Conservation (phyloP, 495 filamentous ascomycete genomes). For the Aspergillus haitiensis region DNA sequence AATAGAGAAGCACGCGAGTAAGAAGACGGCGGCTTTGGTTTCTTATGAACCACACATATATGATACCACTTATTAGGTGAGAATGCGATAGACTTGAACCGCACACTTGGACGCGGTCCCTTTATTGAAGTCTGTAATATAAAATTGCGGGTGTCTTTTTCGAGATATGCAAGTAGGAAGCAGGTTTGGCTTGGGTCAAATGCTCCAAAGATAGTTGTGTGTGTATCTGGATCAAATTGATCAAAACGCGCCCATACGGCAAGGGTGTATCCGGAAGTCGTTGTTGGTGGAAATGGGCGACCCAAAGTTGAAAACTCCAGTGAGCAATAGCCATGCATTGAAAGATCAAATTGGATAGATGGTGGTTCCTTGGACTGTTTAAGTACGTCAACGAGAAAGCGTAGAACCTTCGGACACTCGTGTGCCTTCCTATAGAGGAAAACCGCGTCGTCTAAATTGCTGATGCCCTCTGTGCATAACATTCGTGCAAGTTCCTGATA, state of each 20-base stretch:
- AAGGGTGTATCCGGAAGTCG: slow-evolving; percentile 82
- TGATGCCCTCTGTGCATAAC: slow-evolving; percentile 60
- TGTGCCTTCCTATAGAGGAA: slow-evolving; percentile 68
- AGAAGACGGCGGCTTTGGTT: slow-evolving; percentile 66
- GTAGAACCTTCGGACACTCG: slow-evolving; percentile 59
- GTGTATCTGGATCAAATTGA: slow-evolving; percentile 75
- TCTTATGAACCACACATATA: slow-evolving; percentile 79
- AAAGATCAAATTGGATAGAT: slow-evolving; percentile 92
- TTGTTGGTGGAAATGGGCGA: slow-evolving; percentile 74
- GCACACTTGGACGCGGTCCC: slow-evolving; percentile 80
- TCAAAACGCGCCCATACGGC: slow-evolving; percentile 86
- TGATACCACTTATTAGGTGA: slow-evolving; percentile 84
- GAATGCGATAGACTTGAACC: slow-evolving; percentile 83
- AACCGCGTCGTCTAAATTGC: slow-evolving; percentile 73
- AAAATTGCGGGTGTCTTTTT: slow-evolving; percentile 91
- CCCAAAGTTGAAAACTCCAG: slow-evolving; percentile 83
- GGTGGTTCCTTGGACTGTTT: slow-evolving; percentile 71
- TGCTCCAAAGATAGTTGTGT: slow-evolving; percentile 94
- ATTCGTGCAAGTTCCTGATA: slow-evolving; percentile 52
- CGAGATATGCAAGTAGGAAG: slow-evolving; percentile 90
- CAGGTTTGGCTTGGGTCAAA: slow-evolving; percentile 92
- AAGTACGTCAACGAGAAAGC: slow-evolving; percentile 73
- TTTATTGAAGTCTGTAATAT: slow-evolving; percentile 95
- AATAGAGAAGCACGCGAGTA: slow-evolving; percentile 85
- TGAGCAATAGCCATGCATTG: slow-evolving; percentile 80